phyloP scores from a whole-genome alignment of 2,329 filamentous ascomycete species.

The Pseudogymnoascus verrucosus region DNA sequence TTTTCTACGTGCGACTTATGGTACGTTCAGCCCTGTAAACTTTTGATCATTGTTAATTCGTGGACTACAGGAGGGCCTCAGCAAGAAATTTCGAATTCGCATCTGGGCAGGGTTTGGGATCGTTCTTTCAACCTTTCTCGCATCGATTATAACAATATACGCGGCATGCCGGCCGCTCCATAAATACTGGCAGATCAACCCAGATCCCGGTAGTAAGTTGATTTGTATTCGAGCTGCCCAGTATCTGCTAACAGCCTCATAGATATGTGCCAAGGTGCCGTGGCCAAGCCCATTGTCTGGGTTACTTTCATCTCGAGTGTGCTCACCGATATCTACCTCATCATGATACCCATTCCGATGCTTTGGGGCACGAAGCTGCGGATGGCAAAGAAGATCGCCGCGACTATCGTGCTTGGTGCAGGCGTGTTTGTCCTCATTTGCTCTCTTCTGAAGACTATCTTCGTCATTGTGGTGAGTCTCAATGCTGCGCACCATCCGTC shows the following conservation, averaged over 20 bases:
- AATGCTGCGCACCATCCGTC: not conserved
- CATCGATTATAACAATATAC: conserved; percentile 41
- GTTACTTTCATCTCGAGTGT: conserved; percentile 46
- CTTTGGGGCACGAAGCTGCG: conserved; percentile 44
- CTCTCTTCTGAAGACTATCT: conserved; percentile 44
- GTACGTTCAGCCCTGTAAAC: conserved; percentile 15
- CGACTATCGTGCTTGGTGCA: conserved; percentile 47
- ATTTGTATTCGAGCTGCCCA: not conserved
- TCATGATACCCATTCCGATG: conserved; percentile 36
- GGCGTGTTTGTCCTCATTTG: conserved; percentile 48
- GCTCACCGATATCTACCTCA: conserved; percentile 50
- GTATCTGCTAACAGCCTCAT: conserved; percentile 29
- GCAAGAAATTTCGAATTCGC: conserved; percentile 34
- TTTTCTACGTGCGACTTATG: conserved; percentile 49
- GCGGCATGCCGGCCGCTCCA: conserved; percentile 43
- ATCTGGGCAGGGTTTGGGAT: conserved; percentile 39
- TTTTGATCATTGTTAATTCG: not conserved
- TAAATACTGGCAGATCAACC: conserved; percentile 51
- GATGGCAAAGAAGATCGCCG: conserved; percentile 41
- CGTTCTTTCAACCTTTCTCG: conserved; percentile 41
- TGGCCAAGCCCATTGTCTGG: conserved; percentile 43
- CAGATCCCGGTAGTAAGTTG: conserved; percentile 45
- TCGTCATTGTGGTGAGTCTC: conserved; percentile 33
- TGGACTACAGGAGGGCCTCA: conserved; percentile 24
- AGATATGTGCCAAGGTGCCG: conserved; percentile 35